A percentile compares a stretch with the other conserved stretches of the same genome.
phyloP scores from a whole-genome alignment of 176 grass and related monocot species.

The Ampelocalamus luodianensis region DNA sequence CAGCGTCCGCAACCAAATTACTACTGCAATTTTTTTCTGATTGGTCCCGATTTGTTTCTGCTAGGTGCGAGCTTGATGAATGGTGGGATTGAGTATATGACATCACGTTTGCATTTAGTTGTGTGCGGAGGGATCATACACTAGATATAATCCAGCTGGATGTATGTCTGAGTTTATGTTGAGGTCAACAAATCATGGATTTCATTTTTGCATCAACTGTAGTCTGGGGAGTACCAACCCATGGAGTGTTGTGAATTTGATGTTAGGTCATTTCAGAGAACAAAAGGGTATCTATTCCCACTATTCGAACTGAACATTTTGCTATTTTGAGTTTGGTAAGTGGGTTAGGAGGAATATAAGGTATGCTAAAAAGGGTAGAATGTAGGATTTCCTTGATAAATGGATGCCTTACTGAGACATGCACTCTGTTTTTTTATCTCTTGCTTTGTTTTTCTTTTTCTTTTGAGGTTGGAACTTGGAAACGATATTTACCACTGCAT shows the following conservation, averaged over 20 bases:
- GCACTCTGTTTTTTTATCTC: slow-evolving; percentile 2
- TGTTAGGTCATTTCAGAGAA: neutral
- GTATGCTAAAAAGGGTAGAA: slow-evolving; percentile 6
- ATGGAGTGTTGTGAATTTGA: neutral
- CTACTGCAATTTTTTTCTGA: neutral
- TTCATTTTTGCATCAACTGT: neutral
- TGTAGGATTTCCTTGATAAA: neutral
- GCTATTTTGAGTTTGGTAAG: neutral
- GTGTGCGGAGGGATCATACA: neutral
- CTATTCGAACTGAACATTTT: neutral
- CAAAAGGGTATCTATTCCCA: neutral
- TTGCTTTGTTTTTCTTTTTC: neutral
- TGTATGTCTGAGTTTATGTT: neutral
- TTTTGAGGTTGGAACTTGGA: neutral
- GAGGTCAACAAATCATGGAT: neutral
- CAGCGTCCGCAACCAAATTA: neutral
- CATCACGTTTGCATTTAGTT: neutral
- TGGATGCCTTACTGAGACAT: slow-evolving; percentile 1
- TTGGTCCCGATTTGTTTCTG: neutral
- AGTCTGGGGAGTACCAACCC: neutral
- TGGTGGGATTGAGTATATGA: neutral
- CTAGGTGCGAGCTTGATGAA: neutral
- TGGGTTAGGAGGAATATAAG: slow-evolving; percentile 21
- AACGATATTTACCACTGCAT: neutral
- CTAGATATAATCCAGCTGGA: neutral